Base-by-base conservation (phyloP, 345 rosid species). In the Microcos paniculata region DNA sequence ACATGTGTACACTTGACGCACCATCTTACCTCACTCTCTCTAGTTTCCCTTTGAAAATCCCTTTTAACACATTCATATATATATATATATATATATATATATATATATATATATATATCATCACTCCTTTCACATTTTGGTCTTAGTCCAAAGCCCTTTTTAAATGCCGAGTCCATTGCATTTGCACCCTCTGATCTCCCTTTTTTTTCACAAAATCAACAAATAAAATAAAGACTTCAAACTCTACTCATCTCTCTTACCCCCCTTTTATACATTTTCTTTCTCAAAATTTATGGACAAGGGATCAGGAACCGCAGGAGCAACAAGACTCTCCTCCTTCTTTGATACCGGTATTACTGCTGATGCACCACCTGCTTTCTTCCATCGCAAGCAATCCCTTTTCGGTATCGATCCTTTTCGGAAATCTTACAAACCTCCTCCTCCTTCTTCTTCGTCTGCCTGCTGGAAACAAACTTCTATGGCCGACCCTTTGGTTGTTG, bases 91-190 rank as follows among this genome's bases (percentile, higher is more conserved):
- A n/a, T n/a, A n/a, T n/a, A n/a, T n/a, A n/a, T n/a, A n/a, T n/a
- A n/a, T n/a, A n/a, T n/a, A n/a, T n/a, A n/a, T n/a, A n/a, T n/a
- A n/a, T n/a, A n/a, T n/a, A n/a, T n/a, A n/a, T n/a, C 31, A 48
- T 49, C 66, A 72, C 63, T 74, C 70, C 9, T 72, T 82, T 79
- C 71, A 79, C 73, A 73, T 66, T 67, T 65, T 66, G 85, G 80
- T 82, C 58, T 28, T 45, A 71, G 67, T 77, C 76, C 76, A 81
- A 80, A 2, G 56, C 84, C 84, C 75, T 55, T 75, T 70, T 71
- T 76, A 62, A 48, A 52, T 77, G 81, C 87, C 78, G 51, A 65
- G 70, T 81, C 83, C 42, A 30, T 40, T 52, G 58, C 73, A 4
- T 14, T 66, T 49, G 83, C 78, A 23, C 33, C 77, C 15, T 23